These are phyloP conservation scores for Sherardia arvensis DNA, from an alignment of 257 asterid species.

Conservation along the genomic window DNA sequence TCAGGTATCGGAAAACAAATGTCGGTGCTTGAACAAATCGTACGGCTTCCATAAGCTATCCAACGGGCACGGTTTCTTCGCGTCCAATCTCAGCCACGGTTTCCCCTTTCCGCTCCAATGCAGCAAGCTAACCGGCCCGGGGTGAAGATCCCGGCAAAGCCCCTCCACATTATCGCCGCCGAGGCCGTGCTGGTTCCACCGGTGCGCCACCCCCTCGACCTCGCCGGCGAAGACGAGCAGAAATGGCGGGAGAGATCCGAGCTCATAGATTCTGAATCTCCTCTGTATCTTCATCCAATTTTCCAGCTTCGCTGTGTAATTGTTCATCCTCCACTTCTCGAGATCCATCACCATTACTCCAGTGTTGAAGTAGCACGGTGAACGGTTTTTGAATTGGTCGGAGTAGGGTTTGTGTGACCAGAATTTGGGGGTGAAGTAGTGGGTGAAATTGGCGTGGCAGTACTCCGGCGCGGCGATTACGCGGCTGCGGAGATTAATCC, in stretches of 20 bases:
- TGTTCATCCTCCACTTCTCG: conserved; percentile 42
- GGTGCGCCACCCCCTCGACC: conserved; percentile 58
- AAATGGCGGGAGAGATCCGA: conserved; percentile 75
- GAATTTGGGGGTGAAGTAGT: conserved; percentile 61
- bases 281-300: conserved; percentile 75
- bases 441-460: conserved; percentile 72
- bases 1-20: conserved; percentile 48
- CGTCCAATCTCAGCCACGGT: conserved; percentile 79
- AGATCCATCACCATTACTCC: conserved; percentile 85
- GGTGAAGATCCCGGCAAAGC: conserved; percentile 66
- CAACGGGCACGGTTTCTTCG: conserved; percentile 64
- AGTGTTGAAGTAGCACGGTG: conserved; percentile 76
- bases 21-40: conserved; percentile 52
- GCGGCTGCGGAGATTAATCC: conserved; percentile 35
- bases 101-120: conserved; percentile 96
- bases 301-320: conserved; percentile 46
- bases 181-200: conserved; percentile 87
- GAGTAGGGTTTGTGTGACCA: conserved; percentile 48
- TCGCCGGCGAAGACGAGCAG: conserved; percentile 58
- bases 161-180: conserved; percentile 78
- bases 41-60: conserved; percentile 76
- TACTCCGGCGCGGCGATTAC: conserved; percentile 77
- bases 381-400: conserved; percentile 28
- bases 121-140: conserved; percentile 73
- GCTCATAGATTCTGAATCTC: conserved; percentile 49